Evolutionary conservation across 78 protist species (phyloP).

Genomic region (Reticulomyxa filosa): DNA sequence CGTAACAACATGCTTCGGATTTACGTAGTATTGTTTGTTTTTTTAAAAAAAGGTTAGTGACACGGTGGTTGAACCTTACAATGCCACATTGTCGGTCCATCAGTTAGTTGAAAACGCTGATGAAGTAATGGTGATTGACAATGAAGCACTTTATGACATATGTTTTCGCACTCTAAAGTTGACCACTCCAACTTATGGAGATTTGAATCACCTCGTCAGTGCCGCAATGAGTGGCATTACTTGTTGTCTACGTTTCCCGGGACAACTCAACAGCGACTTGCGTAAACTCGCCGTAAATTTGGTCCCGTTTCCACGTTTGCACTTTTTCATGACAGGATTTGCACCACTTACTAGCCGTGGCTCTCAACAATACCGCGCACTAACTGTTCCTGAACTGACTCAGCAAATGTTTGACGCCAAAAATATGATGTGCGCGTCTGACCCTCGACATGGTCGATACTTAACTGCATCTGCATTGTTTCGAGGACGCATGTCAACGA

Average conservation of each 20-base stretch:
- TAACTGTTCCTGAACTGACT: constrained; percentile 90
- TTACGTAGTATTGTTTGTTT: too few species aligned
- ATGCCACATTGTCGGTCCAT: constrained; percentile 85
- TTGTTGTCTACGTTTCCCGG: constrained; percentile 93
- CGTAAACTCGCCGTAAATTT: constrained; percentile 88
- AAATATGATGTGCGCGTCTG: constrained; percentile 97
- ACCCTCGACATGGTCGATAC: constrained; percentile 92
- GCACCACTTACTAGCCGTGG: constrained; percentile 78
- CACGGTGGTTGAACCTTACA: constrained; percentile 95
- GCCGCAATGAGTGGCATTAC: constrained; percentile 84
- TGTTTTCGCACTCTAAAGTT: constrained; percentile 33
- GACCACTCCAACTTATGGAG: constrained; percentile 71
- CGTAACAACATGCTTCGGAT: too few species aligned
- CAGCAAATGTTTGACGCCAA: constrained; percentile 92
- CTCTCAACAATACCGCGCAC: constrained; percentile 52
- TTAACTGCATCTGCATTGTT: constrained; percentile 84
- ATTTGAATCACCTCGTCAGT: constrained; percentile 83
- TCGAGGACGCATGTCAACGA: constrained; percentile 85
- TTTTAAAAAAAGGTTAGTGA: too few species aligned
- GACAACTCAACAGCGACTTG: constrained; percentile 82
- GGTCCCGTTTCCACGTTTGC: constrained; percentile 95
- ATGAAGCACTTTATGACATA: constrained; percentile 68
- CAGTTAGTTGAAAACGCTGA: constrained; percentile 91
- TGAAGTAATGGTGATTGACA: constrained; percentile 72
- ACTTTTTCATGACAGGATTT: constrained; percentile 91